Base-by-base conservation (phyloP, 2,329 filamentous ascomycete species). In the Epichloe hybrida region DNA sequence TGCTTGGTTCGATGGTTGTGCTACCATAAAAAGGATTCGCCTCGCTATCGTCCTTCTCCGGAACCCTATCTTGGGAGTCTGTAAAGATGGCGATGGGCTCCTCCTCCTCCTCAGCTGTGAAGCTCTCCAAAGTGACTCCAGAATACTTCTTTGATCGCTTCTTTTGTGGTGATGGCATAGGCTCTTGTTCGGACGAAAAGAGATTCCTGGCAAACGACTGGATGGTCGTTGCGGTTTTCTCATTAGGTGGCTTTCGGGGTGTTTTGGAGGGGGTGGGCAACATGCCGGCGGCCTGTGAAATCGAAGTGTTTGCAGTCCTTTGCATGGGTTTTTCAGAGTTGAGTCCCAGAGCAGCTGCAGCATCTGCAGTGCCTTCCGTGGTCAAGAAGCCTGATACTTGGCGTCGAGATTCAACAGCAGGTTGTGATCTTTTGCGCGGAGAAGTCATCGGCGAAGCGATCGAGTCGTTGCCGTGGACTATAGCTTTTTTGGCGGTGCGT, bases 181-280 rank as follows among this genome's bases (percentile, higher is more conserved):
- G 69, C 48, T 84, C 76, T 15, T 79, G 71, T 38, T 80, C 72
- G 45, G 72, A 69, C n/a, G 75, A 68, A 54, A 87, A 84, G 15
- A 86, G 71, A 60, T 75, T 81, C 62, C 79, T 76, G 31, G 80
- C 76, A 55, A 84, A 70, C 2, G 72, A 67, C 46, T 71, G 69
- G 51, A 83, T 72, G 46, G 72, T 72, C 54, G 73, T 70, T 48
- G 71, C 67, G 27, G 71, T 71, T 61, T 76, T 72, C 59, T 71
- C 69, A 17, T 71, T 72, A 1, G 73, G 72, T 45, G 76, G 72
- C 70, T 85, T 87, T 65, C 76, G 76, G 3, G 81, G 87, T 3
- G 87, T 91, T 70, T 90, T 90, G 56, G 81, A 77, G 2, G 87
- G 87, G 87, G 87, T 91, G 15, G 84, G 85, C 44, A 90, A 77